Conservation (phyloP, 306 rosid species). For the Casuarina equisetifolia region DNA sequence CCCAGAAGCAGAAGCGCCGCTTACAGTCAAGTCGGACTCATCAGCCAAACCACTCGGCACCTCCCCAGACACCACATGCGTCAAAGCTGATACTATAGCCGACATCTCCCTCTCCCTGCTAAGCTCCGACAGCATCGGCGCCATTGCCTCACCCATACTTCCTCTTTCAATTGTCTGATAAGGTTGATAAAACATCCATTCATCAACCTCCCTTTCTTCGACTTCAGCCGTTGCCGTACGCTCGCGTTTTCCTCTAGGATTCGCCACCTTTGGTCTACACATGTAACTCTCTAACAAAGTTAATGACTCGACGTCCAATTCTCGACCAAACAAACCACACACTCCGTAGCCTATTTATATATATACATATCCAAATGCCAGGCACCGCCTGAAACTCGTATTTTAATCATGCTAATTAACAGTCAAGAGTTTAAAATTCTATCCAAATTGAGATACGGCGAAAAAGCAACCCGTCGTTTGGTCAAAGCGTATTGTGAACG, state of each 20-base stretch:
- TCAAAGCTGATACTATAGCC: conserved; percentile 48
- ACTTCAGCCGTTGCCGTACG: neutral
- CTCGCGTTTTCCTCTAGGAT: conserved; percentile 24
- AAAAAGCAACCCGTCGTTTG: no score
- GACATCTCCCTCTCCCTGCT: conserved; percentile 50
- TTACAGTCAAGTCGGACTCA: neutral
- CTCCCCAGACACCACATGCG: conserved; percentile 39
- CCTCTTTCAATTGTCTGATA: neutral
- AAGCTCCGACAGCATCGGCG: conserved; percentile 27
- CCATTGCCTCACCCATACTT: conserved; percentile 16
- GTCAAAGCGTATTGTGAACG: no score
- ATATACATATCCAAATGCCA: no score
- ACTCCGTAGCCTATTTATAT: no score
- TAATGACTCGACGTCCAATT: neutral
- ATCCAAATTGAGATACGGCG: no score
- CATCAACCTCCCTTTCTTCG: neutral
- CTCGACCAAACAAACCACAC: no score
- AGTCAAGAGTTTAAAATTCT: no score
- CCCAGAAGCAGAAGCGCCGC: conserved; percentile 19
- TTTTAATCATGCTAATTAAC: no score
- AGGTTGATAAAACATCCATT: neutral
- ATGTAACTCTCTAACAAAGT: conserved; percentile 4
- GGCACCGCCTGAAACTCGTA: no score
- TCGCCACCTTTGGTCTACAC: conserved; percentile 40
- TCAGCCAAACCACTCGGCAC: neutral